Evolutionary conservation across 2,329 filamentous ascomycete genomes (phyloP), one percentile per base, ranked within the genome.

Genomic region (Aureobasidium sp.): DNA sequence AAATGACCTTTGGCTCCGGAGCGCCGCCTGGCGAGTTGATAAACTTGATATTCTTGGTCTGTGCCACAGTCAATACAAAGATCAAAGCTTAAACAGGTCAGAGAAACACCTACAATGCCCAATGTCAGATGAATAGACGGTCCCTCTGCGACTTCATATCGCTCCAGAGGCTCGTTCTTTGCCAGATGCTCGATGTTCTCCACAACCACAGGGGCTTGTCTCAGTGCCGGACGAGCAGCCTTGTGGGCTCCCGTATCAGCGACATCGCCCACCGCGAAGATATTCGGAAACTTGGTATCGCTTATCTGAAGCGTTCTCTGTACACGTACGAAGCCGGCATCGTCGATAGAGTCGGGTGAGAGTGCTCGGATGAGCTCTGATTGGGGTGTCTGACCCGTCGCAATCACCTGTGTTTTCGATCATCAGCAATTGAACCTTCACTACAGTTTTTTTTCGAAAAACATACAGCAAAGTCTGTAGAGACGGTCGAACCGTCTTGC

Each of bases 201-300:
- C 1, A 78, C 78, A 0, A 79, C 83, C 4, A 82, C 67, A 34
- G 75, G 73, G 2, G 80, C 82, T 67, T 88, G 85, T 12, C 76
- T 74, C 48, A 76, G 75, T 0, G 82, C 83, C 7, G 83, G 79
- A 11, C 84, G 77, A 0, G 80, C 82, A 45, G 71, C 74, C 68
- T 85, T 86, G 6, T 80, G 80, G 0, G 77, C 76, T 1, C 78
- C 79, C 5, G 71, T 71, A 29, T 82, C 81, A 4, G 84, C 80
- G 5, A 89, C 82, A 65, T 88, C 86, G 20, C 86, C 86, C n/a
- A 84, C 80, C 1, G 81, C 82, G 66, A 85, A 88, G 2, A 88
- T 76, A 64, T 84, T 79, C 1, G 78, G 75, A 9, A 80, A 74
- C 0, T 65, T 63, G 1, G 76, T 71, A 65, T 83, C 80, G 8